Conservation (phyloP, 2,329 filamentous ascomycete species). For the Aspergillus pseudonomiae region DNA sequence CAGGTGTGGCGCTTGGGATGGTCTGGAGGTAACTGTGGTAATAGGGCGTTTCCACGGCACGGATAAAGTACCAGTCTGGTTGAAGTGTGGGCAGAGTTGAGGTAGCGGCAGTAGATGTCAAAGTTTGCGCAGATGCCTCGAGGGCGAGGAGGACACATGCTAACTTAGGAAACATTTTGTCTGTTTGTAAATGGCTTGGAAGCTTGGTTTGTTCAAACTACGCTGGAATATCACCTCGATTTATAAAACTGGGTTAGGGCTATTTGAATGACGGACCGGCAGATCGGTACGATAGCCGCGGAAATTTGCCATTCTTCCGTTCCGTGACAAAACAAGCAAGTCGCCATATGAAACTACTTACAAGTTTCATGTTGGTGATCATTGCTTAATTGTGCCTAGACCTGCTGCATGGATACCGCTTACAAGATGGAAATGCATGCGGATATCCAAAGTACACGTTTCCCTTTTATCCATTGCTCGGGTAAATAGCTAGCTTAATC, state of each 20-base stretch:
- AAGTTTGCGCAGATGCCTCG: constrained; percentile 8
- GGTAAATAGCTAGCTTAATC: not conserved
- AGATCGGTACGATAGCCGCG: not conserved
- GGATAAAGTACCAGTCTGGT: constrained; percentile 15
- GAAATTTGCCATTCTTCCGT: not conserved
- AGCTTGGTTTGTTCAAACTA: not conserved
- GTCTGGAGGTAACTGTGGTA: constrained; percentile 19
- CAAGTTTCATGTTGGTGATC: not conserved
- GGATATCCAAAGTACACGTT: not conserved
- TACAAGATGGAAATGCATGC: not conserved
- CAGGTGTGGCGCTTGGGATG: constrained; percentile 9
- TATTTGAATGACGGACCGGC: not conserved
- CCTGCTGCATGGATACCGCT: not conserved
- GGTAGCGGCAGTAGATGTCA: constrained; percentile 1
- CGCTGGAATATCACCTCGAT: not conserved
- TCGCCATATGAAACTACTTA: not conserved
- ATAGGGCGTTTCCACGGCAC: constrained; percentile 12
- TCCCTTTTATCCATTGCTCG: not conserved
- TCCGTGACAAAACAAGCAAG: constrained; percentile 2
- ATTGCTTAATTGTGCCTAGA: not conserved
- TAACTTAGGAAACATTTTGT: not conserved
- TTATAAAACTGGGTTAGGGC: not conserved
- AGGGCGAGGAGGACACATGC: constrained; percentile 2
- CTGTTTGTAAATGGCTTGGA: not conserved
- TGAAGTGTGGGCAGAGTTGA: constrained; percentile 7